Evolutionary conservation across 2,329 filamentous ascomycete genomes (phyloP), one percentile per base, ranked within the genome.

Genomic region (Fusarium xyrophilum): DNA sequence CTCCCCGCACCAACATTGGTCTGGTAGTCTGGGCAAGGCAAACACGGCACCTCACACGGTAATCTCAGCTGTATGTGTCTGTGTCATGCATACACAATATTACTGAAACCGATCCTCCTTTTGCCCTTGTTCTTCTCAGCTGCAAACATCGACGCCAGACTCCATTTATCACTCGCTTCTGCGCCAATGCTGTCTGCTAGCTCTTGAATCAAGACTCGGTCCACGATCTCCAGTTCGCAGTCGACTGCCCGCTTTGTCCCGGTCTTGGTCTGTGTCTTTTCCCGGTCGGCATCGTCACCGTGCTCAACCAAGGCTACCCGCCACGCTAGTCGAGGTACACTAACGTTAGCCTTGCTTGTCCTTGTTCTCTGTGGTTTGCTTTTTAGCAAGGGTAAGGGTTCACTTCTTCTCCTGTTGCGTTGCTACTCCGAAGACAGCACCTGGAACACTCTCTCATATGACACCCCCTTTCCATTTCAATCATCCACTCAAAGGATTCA

Each of bases 341-440:
- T 65, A 71, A 58, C 65, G n/a, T 67, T 55, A 59, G 59, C 71
- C 64, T 60, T 65, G 64, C 48, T 55, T 57, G 71, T 50, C 61
- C 69, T 70, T 68, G 71, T 51, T 57, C 65, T 56, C 46, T 56
- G 60, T 56, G 54, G 63, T 72, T 73, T 74, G 66, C 70, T 73
- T 73, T 74, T 74, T 69, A 51, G 62, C 58, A 73, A 72, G 66
- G 69, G 67, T 65, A 65, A 61, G 56, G 70, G 67, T 73, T 73
- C 70, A 74, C 68, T 72, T 71, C 43, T 65, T 63, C 70, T 68
- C 70, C 62, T 63, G 68, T 56, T 56, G 57, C 61, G 52, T 73
- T 70, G 65, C 67, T 70, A 63, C 61, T 69, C 63, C 43, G 54
- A 38, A 58, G 67, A 70, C 67, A 59, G 60, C 58, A 70, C 59